Evolutionary conservation across 805 yeast genomes (phyloP).

Genomic region (Soucietia sequanensis): DNA sequence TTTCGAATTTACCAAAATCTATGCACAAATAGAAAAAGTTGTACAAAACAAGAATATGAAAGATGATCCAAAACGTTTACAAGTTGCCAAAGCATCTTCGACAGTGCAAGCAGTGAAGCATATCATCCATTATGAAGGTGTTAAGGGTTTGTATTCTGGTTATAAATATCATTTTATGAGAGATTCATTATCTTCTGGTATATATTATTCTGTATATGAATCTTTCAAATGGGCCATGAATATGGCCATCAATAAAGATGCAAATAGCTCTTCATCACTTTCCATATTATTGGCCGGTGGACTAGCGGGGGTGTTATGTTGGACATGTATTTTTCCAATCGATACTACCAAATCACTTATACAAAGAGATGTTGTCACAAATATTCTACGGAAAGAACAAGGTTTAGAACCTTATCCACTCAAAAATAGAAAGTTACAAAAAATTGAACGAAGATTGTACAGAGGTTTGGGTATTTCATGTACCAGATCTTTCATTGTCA

Average conservation of each 20-base stretch:
- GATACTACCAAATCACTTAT: conserved; percentile 77
- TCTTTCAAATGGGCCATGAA: conserved; percentile 57
- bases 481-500: conserved; percentile 67
- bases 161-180: conserved; percentile 63
- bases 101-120: conserved; percentile 46
- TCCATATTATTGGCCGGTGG: conserved; percentile 65
- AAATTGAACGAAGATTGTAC: conserved; percentile 51
- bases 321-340: conserved; percentile 75
- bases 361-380: conserved; percentile 71
- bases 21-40: conserved; percentile 66
- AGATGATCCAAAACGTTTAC: conserved; percentile 12
- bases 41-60: conserved; percentile 26
- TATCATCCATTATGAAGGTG: conserved; percentile 59
- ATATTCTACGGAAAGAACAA: conserved; percentile 53
- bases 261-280: conserved; percentile 26
- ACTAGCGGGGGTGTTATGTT: conserved; percentile 68
- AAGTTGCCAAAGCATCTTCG: conserved; percentile 15
- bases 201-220: conserved; percentile 76
- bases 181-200: conserved; percentile 69
- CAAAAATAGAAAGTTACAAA: conserved; percentile 26
- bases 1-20: conserved; percentile 79
- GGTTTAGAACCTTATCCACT: conserved; percentile 44
- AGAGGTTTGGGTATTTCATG: conserved; percentile 77
- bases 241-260: conserved; percentile 23
- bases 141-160: conserved; percentile 70